Conservation (phyloP, 2,329 filamentous ascomycete species). For the Fusarium sp. region DNA sequence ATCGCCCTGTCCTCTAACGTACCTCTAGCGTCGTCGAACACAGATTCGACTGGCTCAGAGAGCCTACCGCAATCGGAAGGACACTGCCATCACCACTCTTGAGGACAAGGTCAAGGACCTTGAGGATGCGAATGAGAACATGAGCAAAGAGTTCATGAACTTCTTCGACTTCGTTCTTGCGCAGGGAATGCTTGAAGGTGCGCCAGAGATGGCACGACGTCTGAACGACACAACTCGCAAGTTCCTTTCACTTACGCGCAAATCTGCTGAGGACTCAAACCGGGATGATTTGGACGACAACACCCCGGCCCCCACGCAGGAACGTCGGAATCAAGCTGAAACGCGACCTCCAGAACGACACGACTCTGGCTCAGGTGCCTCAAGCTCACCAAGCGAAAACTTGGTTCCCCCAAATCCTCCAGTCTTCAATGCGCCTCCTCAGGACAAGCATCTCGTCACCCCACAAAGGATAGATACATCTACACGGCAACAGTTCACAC, state of each 20-base stretch:
- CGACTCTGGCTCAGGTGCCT: slow-evolving; percentile 10
- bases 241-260: slow-evolving; percentile 65
- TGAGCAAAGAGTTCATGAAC: slow-evolving; percentile 75
- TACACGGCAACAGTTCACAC: slow-evolving; percentile 30
- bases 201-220: slow-evolving; percentile 65
- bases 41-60: slow-evolving; percentile 89
- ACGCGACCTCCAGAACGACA: slow-evolving; percentile 7
- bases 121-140: slow-evolving; percentile 74
- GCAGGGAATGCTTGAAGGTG: slow-evolving; percentile 65
- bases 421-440: background rate
- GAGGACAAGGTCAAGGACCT: slow-evolving; percentile 75
- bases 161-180: slow-evolving; percentile 70
- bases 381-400: slow-evolving; percentile 13
- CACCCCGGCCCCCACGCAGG: background rate
- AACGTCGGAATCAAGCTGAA: background rate
- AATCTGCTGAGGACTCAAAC: slow-evolving; percentile 49
- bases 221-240: slow-evolving; percentile 66
- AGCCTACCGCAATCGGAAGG: slow-evolving; percentile 86
- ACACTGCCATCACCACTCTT: slow-evolving; percentile 78
- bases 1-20: slow-evolving; percentile 36
- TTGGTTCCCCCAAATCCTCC: background rate
- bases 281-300: slow-evolving; percentile 14
- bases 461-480: slow-evolving; percentile 18
- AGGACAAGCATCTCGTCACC: slow-evolving; percentile 13
- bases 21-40: slow-evolving; percentile 74